Conservation (phyloP, 2,329 filamentous ascomycete genomes). For the Fonsecaea erecta region DNA sequence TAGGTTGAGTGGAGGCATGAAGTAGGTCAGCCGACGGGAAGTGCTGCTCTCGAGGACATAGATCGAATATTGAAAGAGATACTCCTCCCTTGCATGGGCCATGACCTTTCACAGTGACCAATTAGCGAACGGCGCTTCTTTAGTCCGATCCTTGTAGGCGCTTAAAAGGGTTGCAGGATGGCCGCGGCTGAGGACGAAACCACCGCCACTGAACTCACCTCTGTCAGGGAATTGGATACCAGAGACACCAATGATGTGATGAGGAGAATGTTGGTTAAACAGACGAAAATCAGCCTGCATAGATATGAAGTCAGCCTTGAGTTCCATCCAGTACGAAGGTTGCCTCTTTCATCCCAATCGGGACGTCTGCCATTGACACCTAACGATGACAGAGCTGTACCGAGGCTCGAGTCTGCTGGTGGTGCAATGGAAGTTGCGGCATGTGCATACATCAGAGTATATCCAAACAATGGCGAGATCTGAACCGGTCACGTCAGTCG, state of each 20-base stretch:
- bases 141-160: slow-evolving; percentile 10
- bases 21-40: slow-evolving; percentile 53
- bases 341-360: neutral
- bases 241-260: slow-evolving; percentile 64
- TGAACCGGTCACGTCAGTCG: slow-evolving; percentile 26
- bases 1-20: slow-evolving; percentile 60
- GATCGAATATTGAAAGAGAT: slow-evolving; percentile 59
- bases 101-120: slow-evolving; percentile 54
- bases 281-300: slow-evolving; percentile 61
- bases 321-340: slow-evolving; percentile 14
- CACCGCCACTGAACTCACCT: slow-evolving; percentile 47
- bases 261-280: slow-evolving; percentile 64
- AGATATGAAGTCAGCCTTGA: slow-evolving; percentile 25
- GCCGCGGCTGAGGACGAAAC: slow-evolving; percentile 22
- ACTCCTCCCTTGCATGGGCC: slow-evolving; percentile 65
- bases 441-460: slow-evolving; percentile 37
- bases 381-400: slow-evolving; percentile 21
- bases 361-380: neutral
- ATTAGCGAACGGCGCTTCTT: slow-evolving; percentile 22
- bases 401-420: neutral
- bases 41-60: slow-evolving; percentile 54
- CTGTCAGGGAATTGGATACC: slow-evolving; percentile 62
- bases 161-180: slow-evolving; percentile 4
- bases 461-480: slow-evolving; percentile 38
- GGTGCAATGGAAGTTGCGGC: slow-evolving; percentile 7